Base-by-base conservation (phyloP, 352 stramenopile genomes). In the Aphanomyces invadans region DNA sequence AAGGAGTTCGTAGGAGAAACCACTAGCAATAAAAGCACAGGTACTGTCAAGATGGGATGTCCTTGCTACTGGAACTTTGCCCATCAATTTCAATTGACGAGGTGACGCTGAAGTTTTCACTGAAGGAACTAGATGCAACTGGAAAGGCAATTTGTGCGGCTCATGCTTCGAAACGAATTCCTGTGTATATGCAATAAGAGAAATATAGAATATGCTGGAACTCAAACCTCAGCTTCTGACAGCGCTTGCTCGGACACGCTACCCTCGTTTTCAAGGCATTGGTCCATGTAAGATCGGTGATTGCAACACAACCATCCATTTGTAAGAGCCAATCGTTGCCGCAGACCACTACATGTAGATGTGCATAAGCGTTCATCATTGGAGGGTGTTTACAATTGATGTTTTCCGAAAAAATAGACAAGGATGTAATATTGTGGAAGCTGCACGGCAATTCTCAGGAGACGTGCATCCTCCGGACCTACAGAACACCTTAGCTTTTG, bases 361-460 rank as follows among this genome's bases (percentile, higher is more conserved):
- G 44, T 52, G 21, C 10, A n/a, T 9, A 52, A 26, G 9, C 12
- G 9, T 26, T 26, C 44, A 52, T 52, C 44, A 52, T 26, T 9
- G 4, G 19, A 26, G 9, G 17, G 9, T 19, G 23, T n/a, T n/a
- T 5, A 57, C 49, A 57, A 57, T 39, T 33, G 15, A 57, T 33
- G 49, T 11, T n/a, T 57, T 57, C 49, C 49, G n/a, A 57, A 57
- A 26, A 32, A 57, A 26, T 33, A 57, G 11, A 57, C 49, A 33
- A 57, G 12, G 2, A 57, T 26, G 2, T 57, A 57, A 7, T 57
- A 19, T 33, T 57, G 7, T 7, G 49, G 49, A 7, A 57, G 49
- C 15, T 57, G 19, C 29, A 12, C 36, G 4, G 49, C 49, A 36
- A 57, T 57, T 12, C 49, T n/a, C 12, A 38, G 29, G 15, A 33